phyloP scores from a whole-genome alignment of 768 basidiomycete genomes.

The Boletus subcaerulescens region DNA sequence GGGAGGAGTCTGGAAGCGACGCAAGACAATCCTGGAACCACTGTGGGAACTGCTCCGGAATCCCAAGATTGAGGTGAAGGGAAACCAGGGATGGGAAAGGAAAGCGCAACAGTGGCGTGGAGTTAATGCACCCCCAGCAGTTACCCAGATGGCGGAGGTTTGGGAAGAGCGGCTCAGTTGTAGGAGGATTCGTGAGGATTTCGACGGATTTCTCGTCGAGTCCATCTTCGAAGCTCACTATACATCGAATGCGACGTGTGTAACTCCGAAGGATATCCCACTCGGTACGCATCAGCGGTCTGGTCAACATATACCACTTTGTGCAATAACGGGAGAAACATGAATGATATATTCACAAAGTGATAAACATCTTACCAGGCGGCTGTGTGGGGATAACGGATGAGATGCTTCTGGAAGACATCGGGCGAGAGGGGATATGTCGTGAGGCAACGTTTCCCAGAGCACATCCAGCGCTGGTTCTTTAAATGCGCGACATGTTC shows the following conservation, averaged over 20 bases:
- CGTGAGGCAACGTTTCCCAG: background rate
- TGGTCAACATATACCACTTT: background rate
- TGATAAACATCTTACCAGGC: too few relatives aligned
- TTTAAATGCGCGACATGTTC: background rate
- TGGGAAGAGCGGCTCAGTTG: background rate
- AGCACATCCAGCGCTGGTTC: background rate
- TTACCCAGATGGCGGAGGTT: background rate
- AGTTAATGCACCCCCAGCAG: background rate
- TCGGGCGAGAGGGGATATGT: background rate
- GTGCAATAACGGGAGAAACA: background rate
- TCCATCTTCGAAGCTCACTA: rapidly evolving
- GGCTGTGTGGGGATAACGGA: too few relatives aligned
- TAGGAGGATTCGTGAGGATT: background rate
- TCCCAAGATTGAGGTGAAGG: too few relatives aligned
- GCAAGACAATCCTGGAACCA: too few relatives aligned
- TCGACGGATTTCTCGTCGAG: background rate
- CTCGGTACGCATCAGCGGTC: background rate
- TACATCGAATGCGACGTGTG: background rate
- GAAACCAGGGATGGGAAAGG: background rate
- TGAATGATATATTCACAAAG: too few relatives aligned
- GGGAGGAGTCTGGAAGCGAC: too few relatives aligned
- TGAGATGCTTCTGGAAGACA: background rate
- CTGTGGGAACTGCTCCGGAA: too few relatives aligned
- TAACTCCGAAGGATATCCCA: background rate
- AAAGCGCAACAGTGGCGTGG: background rate